These are phyloP conservation scores for Acanthamoeba triangularis DNA, from an alignment of 208 protist species.

Conservation along the genomic window DNA sequence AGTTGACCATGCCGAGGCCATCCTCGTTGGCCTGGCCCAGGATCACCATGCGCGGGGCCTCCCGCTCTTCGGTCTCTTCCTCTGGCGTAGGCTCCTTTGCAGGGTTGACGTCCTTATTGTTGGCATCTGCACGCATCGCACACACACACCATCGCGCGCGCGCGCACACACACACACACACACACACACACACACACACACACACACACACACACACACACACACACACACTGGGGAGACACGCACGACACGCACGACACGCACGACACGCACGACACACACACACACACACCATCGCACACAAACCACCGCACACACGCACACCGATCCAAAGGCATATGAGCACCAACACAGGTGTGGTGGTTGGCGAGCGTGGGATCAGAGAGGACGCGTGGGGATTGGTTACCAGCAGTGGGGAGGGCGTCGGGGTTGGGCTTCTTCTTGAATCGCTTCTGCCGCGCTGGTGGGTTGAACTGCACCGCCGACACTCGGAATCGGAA, in stretches of 20 bases:
- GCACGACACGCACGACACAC: too few relatives aligned
- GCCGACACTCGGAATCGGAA: conserved; percentile 55
- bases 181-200: too few relatives aligned
- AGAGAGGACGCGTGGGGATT: not conserved
- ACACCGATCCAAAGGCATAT: not conserved
- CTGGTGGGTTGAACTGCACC: conserved; percentile 13
- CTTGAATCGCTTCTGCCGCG: conserved; percentile 52
- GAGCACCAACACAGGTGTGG: not conserved
- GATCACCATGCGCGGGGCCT: not conserved
- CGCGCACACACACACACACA: too few relatives aligned
- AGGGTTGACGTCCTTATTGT: not conserved
- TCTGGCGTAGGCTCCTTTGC: not conserved
- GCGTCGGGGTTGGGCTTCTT: conserved; percentile 48
- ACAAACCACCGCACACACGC: not conserved
- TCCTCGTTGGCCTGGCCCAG: not conserved
- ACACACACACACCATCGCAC: not conserved
- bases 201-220: too few relatives aligned
- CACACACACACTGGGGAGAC: too few relatives aligned
- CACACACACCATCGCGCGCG: not conserved
- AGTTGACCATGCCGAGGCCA: conserved; percentile 36
- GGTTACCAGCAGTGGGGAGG: not conserved
- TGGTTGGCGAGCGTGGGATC: not conserved
- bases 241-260: too few relatives aligned
- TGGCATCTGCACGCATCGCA: not conserved
- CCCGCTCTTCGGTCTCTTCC: conserved; percentile 33